phyloP scores from a whole-genome alignment of 2,329 filamentous ascomycete genomes.

The Diaporthe sp. region DNA sequence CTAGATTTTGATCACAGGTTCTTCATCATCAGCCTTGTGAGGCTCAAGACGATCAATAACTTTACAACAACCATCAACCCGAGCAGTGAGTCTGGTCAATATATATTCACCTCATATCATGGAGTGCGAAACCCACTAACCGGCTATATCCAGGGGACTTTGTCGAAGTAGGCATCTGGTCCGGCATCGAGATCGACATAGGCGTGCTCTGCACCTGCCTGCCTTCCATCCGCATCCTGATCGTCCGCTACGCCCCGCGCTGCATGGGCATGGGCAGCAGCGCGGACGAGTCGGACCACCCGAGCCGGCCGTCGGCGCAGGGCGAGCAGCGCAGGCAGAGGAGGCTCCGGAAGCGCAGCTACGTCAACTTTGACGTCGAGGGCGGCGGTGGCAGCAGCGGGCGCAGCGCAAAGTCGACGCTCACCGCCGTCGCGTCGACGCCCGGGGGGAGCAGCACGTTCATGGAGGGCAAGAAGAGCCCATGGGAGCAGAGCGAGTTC shows the following conservation, averaged over 20 bases:
- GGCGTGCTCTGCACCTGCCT: conserved; percentile 52
- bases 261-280: conserved; percentile 11
- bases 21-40: conserved; percentile 22
- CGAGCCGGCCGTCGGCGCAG: conserved; percentile 9
- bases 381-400: background rate
- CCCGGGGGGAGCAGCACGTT: background rate
- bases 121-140: background rate
- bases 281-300: background rate
- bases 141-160: conserved; percentile 36
- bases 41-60: background rate
- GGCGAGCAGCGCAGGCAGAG: background rate
- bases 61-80: conserved; percentile 19
- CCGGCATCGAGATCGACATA: conserved; percentile 52
- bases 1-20: background rate
- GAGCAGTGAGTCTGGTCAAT: background rate
- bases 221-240: conserved; percentile 51
- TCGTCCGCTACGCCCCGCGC: conserved; percentile 43
- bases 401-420: background rate
- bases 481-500: background rate
- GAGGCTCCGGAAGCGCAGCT: conserved; percentile 26
- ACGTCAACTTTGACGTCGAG: conserved; percentile 21
- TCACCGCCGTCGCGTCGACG: conserved; percentile 1
- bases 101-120: background rate
- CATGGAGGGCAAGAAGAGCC: background rate
- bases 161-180: conserved; percentile 46